Conservation (phyloP, 495 filamentous ascomycete genomes). For the Umbilicaria muhlenbergii region DNA sequence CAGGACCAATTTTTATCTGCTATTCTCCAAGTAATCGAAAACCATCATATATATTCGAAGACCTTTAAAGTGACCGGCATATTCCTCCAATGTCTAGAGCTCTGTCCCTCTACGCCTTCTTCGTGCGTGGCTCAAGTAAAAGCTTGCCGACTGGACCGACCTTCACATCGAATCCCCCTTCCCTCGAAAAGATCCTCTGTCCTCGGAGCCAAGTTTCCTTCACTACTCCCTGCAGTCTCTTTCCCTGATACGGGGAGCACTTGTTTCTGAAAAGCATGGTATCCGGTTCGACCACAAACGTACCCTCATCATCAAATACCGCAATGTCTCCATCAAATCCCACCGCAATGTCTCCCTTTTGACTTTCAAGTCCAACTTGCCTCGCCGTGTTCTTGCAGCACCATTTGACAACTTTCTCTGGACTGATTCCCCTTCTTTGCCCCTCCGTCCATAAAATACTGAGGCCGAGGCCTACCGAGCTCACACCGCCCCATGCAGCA, state of each 20-base stretch:
- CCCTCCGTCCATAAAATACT: constrained; percentile 76
- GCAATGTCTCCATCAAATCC: constrained; percentile 88
- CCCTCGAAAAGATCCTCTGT: constrained; percentile 49
- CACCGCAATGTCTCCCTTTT: constrained; percentile 68
- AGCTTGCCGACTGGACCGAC: constrained; percentile 39
- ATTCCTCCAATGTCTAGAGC: too few species aligned
- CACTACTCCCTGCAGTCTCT: constrained; percentile 62
- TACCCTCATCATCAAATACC: constrained; percentile 74
- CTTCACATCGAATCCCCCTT: constrained; percentile 45
- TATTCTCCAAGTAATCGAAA: too few species aligned
- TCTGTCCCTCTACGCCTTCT: neutral
- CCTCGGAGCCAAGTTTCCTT: constrained; percentile 85
- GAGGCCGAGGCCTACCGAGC: constrained; percentile 80
- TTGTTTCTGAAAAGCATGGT: constrained; percentile 93
- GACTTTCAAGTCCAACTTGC: constrained; percentile 74
- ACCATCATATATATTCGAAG: neutral
- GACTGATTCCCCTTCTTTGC: constrained; percentile 19
- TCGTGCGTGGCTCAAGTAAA: constrained; percentile 40
- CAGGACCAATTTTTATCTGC: too few species aligned
- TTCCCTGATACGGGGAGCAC: constrained; percentile 83
- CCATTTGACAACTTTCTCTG: constrained; percentile 63
- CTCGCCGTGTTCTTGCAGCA: constrained; percentile 77
- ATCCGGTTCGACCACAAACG: constrained; percentile 50
- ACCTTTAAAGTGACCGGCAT: neutral
- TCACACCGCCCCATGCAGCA: constrained; percentile 90